Evolutionary conservation across 169 alveolate genomes (phyloP), one percentile per base, ranked within the genome.

Genomic region (Eimeria maxima): DNA sequence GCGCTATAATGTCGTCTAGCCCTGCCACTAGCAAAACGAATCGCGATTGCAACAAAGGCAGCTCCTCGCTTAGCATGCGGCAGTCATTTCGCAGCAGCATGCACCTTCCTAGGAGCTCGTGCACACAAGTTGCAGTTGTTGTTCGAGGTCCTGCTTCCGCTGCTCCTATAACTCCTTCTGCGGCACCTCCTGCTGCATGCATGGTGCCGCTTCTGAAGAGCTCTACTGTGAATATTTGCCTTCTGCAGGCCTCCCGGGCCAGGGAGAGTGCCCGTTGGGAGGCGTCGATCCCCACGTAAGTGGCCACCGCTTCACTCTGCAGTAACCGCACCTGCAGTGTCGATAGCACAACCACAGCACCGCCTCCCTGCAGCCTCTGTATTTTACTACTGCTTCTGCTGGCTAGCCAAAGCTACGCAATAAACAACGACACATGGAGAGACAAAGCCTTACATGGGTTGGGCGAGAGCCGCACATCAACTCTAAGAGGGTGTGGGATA

Each of bases 391-490:
- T 47, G 67, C 44, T 14, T 22, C 45, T 78, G 44, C 65, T 45
- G n/a, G 44, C 88, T 4, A 78, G 33, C 10, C 8, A n/a, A 78
- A 24, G 42, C 24, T 47, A 11, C n/a, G 38, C 65, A 11, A 14
- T 44, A 45, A 50, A 53, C 38, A 45, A 22, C 60, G 73, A 81
- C 47, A 53, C 29, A 63, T 11, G 27, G 27, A 18, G 76, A 55
- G 27, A 24, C 63, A 16, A 47, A 8, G 53, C 55, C 57, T 50
- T 55, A 83, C 76, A 45, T 83, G 91, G 74, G 57, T 83, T 53
- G 91, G 91, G 16, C 91, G 71, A 69, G 91, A 83, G 57, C 91
- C 91, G 18, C 91, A 83, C 76, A 53, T 83, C 74, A 83, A 83
- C 53, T 83, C 91, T 50, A 53, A 42, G 8, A 83, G 91, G 55